A percentile compares a stretch with the other conserved stretches of the same genome.
Conservation (phyloP, 2,329 filamentous ascomycete species). For the Xylaria sp. region DNA sequence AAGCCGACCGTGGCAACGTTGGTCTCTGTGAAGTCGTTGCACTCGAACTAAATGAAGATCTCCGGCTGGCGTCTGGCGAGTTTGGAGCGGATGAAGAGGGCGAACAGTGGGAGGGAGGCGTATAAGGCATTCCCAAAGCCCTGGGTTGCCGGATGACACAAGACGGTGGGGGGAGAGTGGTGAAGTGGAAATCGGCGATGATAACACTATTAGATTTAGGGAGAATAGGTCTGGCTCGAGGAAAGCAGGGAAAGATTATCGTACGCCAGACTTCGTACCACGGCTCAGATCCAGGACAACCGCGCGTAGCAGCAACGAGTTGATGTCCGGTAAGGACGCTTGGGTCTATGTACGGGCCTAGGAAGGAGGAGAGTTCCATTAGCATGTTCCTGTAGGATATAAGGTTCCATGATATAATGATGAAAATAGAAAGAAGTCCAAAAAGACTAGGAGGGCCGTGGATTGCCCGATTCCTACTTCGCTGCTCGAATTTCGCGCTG, state of each 20-base stretch:
- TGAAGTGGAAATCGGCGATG: constrained; percentile 31
- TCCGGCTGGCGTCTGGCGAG: constrained; percentile 63
- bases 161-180: constrained; percentile 33
- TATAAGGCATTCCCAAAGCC: constrained; percentile 78
- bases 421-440: not conserved
- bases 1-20: constrained; percentile 66
- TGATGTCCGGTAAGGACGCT: constrained; percentile 31
- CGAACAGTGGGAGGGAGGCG: constrained; percentile 73
- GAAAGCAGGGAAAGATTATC: constrained; percentile 40
- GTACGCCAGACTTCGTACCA: constrained; percentile 39
- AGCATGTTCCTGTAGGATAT: constrained; percentile 37
- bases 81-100: constrained; percentile 63
- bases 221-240: constrained; percentile 29
- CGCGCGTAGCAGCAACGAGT: constrained; percentile 25
- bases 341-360: constrained; percentile 38
- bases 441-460: not conserved
- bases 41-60: constrained; percentile 57
- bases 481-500: not conserved
- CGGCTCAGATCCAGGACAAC: constrained; percentile 25
- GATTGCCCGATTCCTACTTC: not conserved
- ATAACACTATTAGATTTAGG: constrained; percentile 39
- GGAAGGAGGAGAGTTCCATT: constrained; percentile 37
- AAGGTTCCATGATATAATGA: constrained; percentile 38
- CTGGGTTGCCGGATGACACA: constrained; percentile 36
- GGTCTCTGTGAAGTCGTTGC: constrained; percentile 52